Evolutionary conservation across 352 stramenopile genomes (phyloP).

Genomic region (Thraustotheca clavata): DNA sequence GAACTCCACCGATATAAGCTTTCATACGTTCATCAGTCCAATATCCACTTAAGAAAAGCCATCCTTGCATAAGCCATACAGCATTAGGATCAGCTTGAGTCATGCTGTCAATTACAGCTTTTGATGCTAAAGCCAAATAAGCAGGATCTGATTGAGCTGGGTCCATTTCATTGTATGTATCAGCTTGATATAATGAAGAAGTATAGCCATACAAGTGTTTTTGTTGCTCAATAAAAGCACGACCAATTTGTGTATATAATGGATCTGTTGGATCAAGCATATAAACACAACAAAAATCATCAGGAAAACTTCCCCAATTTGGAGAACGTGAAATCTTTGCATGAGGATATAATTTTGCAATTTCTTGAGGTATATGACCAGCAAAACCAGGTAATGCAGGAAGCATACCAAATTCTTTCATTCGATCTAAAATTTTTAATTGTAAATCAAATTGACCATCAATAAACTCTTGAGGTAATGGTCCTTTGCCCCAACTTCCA

Average conservation of each 20-base stretch:
- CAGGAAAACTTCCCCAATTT: conserved; percentile 70
- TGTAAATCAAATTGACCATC: conserved; percentile 73
- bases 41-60: conserved; percentile 65
- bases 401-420: conserved; percentile 85
- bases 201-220: conserved; percentile 57
- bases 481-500: conserved; percentile 73
- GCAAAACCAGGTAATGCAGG: conserved; percentile 84
- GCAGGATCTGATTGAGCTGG: conserved; percentile 45
- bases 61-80: conserved; percentile 80
- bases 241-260: conserved; percentile 73
- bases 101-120: conserved; percentile 70
- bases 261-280: conserved; percentile 75
- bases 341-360: conserved; percentile 56
- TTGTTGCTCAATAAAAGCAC: conserved; percentile 65
- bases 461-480: conserved; percentile 76
- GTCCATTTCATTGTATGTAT: conserved; percentile 82
- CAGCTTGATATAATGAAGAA: conserved; percentile 68
- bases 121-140: conserved; percentile 41
- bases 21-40: conserved; percentile 56
- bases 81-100: conserved; percentile 50
- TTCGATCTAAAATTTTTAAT: conserved; percentile 68
- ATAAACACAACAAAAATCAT: conserved; percentile 78
- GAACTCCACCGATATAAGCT: conserved; percentile 40
- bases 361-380: conserved; percentile 78
- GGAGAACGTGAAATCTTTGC: conserved; percentile 73